phyloP scores from a whole-genome alignment of 192 early-diverging fungal genomes.

The Podila clonocystis region DNA sequence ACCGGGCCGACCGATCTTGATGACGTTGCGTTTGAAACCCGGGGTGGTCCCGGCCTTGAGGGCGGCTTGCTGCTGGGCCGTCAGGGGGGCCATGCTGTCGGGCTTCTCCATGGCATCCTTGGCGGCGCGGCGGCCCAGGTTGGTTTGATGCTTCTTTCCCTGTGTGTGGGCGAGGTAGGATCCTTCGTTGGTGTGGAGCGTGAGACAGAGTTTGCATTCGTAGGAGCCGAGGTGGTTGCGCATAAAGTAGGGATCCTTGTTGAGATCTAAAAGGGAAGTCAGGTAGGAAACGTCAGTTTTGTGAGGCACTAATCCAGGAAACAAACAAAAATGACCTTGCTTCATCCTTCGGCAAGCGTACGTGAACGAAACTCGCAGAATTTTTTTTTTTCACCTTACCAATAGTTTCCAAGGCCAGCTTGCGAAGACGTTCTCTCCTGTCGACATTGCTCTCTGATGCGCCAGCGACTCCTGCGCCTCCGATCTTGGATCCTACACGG shows the following conservation, averaged over 20 bases:
- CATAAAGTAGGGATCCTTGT: constrained; percentile 98
- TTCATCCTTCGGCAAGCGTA: background rate
- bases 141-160: constrained; percentile 98
- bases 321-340: background rate
- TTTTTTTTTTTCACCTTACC: constrained; percentile 55
- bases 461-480: constrained; percentile 88
- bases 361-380: no score
- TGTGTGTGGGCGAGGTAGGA: constrained; percentile 97
- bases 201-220: constrained; percentile 87
- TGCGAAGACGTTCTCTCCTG: constrained; percentile 93
- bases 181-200: constrained; percentile 92
- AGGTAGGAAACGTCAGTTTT: no score
- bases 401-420: constrained; percentile 95
- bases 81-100: constrained; percentile 44
- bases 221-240: constrained; percentile 87
- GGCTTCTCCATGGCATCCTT: constrained; percentile 81
- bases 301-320: background rate
- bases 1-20: constrained; percentile 97
- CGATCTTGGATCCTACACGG: constrained; percentile 90
- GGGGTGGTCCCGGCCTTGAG: constrained; percentile 54
- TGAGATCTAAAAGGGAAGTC: constrained; percentile 54
- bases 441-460: constrained; percentile 88
- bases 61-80: constrained; percentile 55
- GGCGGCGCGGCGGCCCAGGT: constrained; percentile 88
- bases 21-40: constrained; percentile 73